Percentiles rank a stretch among this genome's conserved stretches.
Conservation (phyloP, 2,329 filamentous ascomycete genomes). For the Xylaria sp. region DNA sequence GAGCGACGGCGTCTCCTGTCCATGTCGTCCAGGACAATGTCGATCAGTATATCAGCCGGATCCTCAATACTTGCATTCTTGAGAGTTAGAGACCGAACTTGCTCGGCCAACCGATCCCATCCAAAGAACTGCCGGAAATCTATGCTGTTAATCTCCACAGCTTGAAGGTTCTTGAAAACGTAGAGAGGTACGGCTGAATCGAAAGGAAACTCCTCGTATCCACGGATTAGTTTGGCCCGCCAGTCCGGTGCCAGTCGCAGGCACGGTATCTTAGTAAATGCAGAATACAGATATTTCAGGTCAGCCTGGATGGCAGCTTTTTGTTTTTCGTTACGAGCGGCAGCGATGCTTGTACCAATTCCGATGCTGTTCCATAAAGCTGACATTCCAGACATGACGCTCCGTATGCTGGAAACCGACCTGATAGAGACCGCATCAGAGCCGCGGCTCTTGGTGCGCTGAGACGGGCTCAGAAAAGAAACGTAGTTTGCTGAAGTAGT, state of each 20-base stretch:
- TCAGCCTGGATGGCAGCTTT: constrained; percentile 81
- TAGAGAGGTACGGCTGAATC: constrained; percentile 95
- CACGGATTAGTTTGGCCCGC: constrained; percentile 80
- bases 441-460: constrained; percentile 70
- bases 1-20: constrained; percentile 85
- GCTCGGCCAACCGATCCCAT: constrained; percentile 91
- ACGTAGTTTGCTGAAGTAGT: constrained; percentile 87
- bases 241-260: constrained; percentile 87
- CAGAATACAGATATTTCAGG: constrained; percentile 92
- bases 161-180: constrained; percentile 93
- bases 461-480: constrained; percentile 82
- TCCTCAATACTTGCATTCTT: constrained; percentile 86
- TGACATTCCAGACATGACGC: constrained; percentile 96
- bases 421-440: constrained; percentile 88
- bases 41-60: constrained; percentile 79
- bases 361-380: constrained; percentile 86
- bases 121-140: constrained; percentile 97
- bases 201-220: constrained; percentile 96
- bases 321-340: constrained; percentile 80
- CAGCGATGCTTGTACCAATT: constrained; percentile 70
- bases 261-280: constrained; percentile 96
- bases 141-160: constrained; percentile 88
- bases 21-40: constrained; percentile 94
- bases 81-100: constrained; percentile 80
- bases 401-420: constrained; percentile 93